phyloP scores from a whole-genome alignment of 371 early-diverging fungal genomes.

The Apophysomyces elegans region DNA sequence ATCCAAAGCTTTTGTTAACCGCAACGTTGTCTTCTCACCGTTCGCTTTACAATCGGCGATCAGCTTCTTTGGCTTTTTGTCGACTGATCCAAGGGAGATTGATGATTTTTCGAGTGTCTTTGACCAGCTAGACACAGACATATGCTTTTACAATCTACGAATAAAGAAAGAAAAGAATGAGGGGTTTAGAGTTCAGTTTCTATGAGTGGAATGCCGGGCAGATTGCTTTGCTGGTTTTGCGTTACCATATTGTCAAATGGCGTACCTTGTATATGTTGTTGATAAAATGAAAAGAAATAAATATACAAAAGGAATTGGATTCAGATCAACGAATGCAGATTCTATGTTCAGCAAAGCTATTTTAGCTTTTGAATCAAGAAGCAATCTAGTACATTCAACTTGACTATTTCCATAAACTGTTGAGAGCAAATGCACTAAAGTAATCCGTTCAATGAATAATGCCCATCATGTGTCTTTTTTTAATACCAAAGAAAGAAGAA shows the following conservation, averaged over 20 bases:
- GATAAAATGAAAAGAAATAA: background rate
- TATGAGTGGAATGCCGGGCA: background rate
- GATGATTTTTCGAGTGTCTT: slow-evolving; percentile 1
- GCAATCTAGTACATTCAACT: slow-evolving; percentile 2
- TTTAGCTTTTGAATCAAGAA: slow-evolving; percentile 2
- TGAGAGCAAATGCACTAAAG: background rate
- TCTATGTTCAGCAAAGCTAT: slow-evolving; percentile 1
- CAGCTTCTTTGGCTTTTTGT: background rate
- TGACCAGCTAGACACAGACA: slow-evolving; percentile 6
- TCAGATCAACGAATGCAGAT: slow-evolving; percentile 3
- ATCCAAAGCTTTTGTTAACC: background rate
- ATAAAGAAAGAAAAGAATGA: background rate
- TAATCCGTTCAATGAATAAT: no score
- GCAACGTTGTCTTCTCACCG: background rate
- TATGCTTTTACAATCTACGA: background rate
- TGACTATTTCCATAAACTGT: background rate
- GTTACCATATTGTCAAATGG: slow-evolving; percentile 4
- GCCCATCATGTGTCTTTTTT: no score
- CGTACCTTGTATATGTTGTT: slow-evolving; percentile 2
- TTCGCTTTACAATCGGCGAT: slow-evolving; percentile 3
- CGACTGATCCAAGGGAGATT: background rate
- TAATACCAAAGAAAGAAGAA: slow-evolving; percentile 35
- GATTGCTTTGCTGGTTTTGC: background rate
- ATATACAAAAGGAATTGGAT: background rate
- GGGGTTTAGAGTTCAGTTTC: background rate